Evolutionary conservation across 352 stramenopile genomes (phyloP).

Genomic region (Aphanomyces astaci): DNA sequence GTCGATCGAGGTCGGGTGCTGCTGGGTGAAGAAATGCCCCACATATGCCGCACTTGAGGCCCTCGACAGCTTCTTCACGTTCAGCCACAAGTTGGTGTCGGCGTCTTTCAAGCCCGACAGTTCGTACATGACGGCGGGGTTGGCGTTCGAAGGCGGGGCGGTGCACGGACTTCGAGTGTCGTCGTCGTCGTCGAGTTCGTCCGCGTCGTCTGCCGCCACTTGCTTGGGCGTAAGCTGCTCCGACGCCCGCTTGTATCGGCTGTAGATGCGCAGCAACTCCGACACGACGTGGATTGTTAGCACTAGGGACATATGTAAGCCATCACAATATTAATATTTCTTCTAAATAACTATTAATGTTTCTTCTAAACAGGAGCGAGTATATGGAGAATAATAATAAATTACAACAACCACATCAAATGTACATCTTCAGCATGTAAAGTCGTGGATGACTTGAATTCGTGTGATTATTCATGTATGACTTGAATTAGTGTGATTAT

Average conservation of each 20-base stretch:
- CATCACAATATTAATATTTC: no score
- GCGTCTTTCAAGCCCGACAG: conserved; percentile 48
- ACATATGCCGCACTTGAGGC: conserved; percentile 44
- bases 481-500: no score
- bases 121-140: conserved; percentile 76
- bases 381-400: no score
- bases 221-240: conserved; percentile 12
- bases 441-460: no score
- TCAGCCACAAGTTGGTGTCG: conserved; percentile 45
- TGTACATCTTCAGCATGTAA: no score
- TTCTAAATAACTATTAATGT: no score
- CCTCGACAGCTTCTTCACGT: conserved; percentile 39
- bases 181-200: conserved; percentile 20
- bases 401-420: no score
- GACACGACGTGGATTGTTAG: conserved; percentile 66
- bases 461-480: no score
- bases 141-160: conserved; percentile 45
- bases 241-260: conserved; percentile 45
- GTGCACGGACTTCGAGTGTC: conserved; percentile 57
- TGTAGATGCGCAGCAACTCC: conserved; percentile 56
- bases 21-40: conserved; percentile 35
- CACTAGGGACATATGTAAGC: no score
- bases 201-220: background rate
- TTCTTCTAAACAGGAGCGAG: no score
- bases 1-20: conserved; percentile 51